Conservation (phyloP, 2,329 filamentous ascomycete genomes). For the Pseudocercospora eumusae region DNA sequence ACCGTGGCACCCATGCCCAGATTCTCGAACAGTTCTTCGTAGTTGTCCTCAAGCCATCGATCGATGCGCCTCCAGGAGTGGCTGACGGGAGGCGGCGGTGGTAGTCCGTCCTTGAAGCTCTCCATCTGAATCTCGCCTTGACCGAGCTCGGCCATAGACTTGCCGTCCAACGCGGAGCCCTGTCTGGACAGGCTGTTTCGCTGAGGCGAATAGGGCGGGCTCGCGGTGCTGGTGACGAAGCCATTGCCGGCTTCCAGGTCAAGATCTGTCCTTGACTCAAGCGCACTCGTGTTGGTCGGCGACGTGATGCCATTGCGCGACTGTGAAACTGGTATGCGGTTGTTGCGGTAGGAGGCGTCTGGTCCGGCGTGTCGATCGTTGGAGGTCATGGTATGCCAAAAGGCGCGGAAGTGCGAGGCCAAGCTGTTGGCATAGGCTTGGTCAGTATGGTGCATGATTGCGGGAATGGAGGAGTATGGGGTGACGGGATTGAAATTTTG, state of each 20-base stretch:
- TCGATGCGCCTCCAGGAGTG: constrained; percentile 97
- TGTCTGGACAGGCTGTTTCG: constrained; percentile 65
- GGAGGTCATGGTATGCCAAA: constrained; percentile 85
- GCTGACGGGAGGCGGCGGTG: constrained; percentile 80
- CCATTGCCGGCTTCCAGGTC: constrained; percentile 61
- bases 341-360: constrained; percentile 90
- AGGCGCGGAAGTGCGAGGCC: constrained; percentile 74
- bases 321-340: constrained; percentile 81
- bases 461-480: constrained; percentile 13
- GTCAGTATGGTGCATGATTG: constrained; percentile 16
- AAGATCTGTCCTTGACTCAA: constrained; percentile 84
- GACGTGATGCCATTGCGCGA: constrained; percentile 81
- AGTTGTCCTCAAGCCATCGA: constrained; percentile 90
- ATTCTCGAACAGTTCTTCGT: constrained; percentile 91
- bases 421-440: constrained; percentile 42
- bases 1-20: constrained; percentile 86
- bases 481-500: constrained; percentile 18
- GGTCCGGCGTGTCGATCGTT: constrained; percentile 82
- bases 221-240: constrained; percentile 63
- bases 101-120: constrained; percentile 86
- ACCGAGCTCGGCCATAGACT: constrained; percentile 67
- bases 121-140: constrained; percentile 93
- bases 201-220: constrained; percentile 84
- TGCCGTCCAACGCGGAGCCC: constrained; percentile 43
- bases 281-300: constrained; percentile 73